phyloP scores from a whole-genome alignment of 2,329 filamentous ascomycete species.

The Venturia effusa region DNA sequence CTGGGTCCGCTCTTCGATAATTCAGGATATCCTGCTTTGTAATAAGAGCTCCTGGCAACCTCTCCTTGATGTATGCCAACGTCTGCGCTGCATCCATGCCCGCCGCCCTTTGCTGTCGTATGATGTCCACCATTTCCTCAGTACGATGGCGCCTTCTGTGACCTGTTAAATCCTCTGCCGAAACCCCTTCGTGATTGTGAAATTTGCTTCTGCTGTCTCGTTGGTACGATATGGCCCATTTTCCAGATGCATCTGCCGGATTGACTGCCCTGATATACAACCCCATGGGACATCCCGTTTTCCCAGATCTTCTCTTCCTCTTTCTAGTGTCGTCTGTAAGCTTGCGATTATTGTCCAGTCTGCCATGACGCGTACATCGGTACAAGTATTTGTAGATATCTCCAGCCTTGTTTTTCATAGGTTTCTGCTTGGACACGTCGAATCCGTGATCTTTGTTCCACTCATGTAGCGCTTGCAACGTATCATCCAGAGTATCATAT shows the following conservation, averaged over 20 bases:
- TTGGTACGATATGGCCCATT: slow-evolving; percentile 10
- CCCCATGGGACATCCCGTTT: slow-evolving; percentile 12
- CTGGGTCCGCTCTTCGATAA: slow-evolving; percentile 9
- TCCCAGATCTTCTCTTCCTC: slow-evolving; percentile 10
- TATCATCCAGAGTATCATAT: slow-evolving; percentile 5
- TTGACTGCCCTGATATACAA: slow-evolving; percentile 10
- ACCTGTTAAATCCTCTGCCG: slow-evolving; percentile 10
- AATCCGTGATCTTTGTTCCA: slow-evolving; percentile 12
- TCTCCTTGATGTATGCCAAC: slow-evolving; percentile 12
- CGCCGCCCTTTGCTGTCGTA: slow-evolving; percentile 7
- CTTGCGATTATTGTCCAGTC: slow-evolving; percentile 12
- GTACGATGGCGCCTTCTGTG: slow-evolving; percentile 9
- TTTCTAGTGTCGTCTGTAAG: slow-evolving; percentile 9
- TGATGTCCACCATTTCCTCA: slow-evolving; percentile 10
- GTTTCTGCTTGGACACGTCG: slow-evolving; percentile 11
- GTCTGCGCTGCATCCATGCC: slow-evolving; percentile 11
- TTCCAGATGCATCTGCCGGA: not conserved
- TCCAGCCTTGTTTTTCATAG: slow-evolving; percentile 12
- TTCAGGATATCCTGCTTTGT: slow-evolving; percentile 11
- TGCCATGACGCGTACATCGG: slow-evolving; percentile 12
- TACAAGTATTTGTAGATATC: slow-evolving; percentile 12
- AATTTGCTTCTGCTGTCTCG: slow-evolving; percentile 10
- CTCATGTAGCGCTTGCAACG: slow-evolving; percentile 6
- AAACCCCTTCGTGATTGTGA: slow-evolving; percentile 10
- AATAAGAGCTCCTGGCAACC: slow-evolving; percentile 9